Evolutionary conservation across 1,139 yeast genomes (phyloP).

Genomic region (Lodderomyces pseudojiufengensis): DNA sequence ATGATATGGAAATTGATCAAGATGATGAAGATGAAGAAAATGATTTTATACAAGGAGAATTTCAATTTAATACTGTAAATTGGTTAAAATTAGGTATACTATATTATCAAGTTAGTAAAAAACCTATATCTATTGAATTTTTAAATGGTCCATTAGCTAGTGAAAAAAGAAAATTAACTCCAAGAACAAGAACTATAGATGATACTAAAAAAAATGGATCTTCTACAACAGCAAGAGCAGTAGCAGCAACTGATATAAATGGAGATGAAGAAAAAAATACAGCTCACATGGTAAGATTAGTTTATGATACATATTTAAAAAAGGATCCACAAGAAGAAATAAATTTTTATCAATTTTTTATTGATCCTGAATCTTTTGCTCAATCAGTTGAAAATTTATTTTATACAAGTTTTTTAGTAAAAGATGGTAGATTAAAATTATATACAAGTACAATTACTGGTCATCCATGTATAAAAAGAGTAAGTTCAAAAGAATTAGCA

Average conservation of each 20-base stretch:
- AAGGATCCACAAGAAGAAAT: conserved; percentile 36
- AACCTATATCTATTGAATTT: conserved; percentile 55
- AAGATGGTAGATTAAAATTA: conserved; percentile 63
- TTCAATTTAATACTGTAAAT: conserved; percentile 38
- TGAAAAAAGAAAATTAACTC: conserved; percentile 45
- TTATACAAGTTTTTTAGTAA: conserved; percentile 72
- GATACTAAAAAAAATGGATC: conserved; percentile 36
- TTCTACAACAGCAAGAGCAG: conserved; percentile 52
- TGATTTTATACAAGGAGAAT: conserved; percentile 16
- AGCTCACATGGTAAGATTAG: conserved; percentile 52
- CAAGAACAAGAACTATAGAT: conserved; percentile 35
- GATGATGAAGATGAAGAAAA: conserved; percentile 12
- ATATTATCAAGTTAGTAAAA: conserved; percentile 43
- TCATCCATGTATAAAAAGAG: conserved; percentile 28
- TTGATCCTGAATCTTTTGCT: conserved; percentile 73
- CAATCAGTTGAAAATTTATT: conserved; percentile 83
- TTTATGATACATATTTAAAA: conserved; percentile 37
- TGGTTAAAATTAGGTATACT: conserved; percentile 63
- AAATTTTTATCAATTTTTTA: conserved; percentile 60
- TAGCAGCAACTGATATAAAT: conserved; percentile 49
- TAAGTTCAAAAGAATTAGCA: conserved; percentile 15
- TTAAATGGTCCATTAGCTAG: conserved; percentile 71
- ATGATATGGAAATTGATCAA: conserved; percentile 9
- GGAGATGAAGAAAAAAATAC: conserved; percentile 53
- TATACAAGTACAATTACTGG: conserved; percentile 41